Evolutionary conservation across 2,329 filamentous ascomycete species (phyloP).

Genomic region (Chaetomium sp.): DNA sequence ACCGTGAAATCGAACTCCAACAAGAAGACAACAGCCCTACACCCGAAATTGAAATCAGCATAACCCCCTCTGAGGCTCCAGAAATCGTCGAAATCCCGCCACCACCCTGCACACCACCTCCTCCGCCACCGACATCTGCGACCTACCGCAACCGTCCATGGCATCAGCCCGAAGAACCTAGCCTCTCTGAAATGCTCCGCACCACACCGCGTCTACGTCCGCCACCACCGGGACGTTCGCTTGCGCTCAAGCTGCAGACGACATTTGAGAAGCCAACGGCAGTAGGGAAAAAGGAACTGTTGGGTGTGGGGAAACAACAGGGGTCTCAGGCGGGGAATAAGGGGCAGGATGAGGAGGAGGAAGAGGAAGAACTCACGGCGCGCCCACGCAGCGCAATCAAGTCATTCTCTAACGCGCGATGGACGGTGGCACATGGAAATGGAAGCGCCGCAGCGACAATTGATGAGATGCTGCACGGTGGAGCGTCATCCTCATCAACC

Average conservation of each 20-base stretch:
- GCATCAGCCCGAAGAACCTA: background rate
- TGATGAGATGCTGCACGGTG: slow-evolving; percentile 17
- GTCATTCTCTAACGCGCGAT: slow-evolving; percentile 5
- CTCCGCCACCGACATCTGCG: slow-evolving; percentile 15
- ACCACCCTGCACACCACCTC: slow-evolving; percentile 7
- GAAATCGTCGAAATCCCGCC: slow-evolving; percentile 3
- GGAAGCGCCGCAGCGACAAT: slow-evolving; percentile 8
- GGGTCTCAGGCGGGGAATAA: background rate
- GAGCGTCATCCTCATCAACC: background rate
- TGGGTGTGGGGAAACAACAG: background rate
- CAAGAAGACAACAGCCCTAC: background rate
- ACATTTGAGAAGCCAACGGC: slow-evolving; percentile 30
- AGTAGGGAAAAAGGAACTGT: background rate
- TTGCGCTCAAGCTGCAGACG: slow-evolving; percentile 39
- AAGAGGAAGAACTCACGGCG: slow-evolving; percentile 23
- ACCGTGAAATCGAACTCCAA: slow-evolving; percentile 17
- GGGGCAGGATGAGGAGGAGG: slow-evolving; percentile 10
- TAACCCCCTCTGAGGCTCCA: slow-evolving; percentile 1
- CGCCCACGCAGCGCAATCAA: slow-evolving; percentile 20
- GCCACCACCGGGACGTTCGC: slow-evolving; percentile 20
- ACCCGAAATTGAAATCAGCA: background rate
- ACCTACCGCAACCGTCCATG: background rate
- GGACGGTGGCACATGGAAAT: background rate
- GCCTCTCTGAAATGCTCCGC: slow-evolving; percentile 13
- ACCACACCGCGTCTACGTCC: slow-evolving; percentile 24